Base-by-base conservation (phyloP, 108 stramenopile species). In the Nitzschia sp. region DNA sequence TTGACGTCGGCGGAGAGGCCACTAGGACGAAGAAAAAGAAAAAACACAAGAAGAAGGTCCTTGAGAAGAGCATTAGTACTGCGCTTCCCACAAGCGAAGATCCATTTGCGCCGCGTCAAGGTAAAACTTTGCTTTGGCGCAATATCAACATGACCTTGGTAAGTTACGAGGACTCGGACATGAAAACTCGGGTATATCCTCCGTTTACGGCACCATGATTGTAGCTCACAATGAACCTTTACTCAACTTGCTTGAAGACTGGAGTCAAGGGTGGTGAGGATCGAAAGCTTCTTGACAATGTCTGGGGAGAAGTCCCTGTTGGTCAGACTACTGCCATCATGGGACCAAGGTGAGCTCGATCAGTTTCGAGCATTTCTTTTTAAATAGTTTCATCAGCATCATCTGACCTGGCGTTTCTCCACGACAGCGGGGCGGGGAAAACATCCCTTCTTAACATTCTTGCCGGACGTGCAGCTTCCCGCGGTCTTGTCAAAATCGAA, bases 401-500 rank as follows among this genome's bases (percentile, higher is more conserved):
- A 42, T 42, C 38, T 42, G 6, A 13, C 6, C 38, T 42, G n/a
- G 38, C 38, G 6, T 13, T 42, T 42, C 38, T 42, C 13, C 38
- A n/a, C n/a, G n/a, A 51, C n/a, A 69, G 65, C 33, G 88, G 74
- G 5, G 59, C 83, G 0, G 95, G 95, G 51, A 96, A 96, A 72
- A 88, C 89, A 23, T 82, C 83, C 32, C 72, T 96, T 13, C 68
- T 96, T 3, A 93, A 96, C 68, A 80, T 91, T 11, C 76, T 96
- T 34, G 76, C 91, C 8, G 92, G 91, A 48, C 78, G 95, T 11
- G 74, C 76, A 28, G 54, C 61, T 0, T 69, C 84, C 0, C 46
- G 54, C 4, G 82, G 80, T 18, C 60, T 59, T 1, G 33, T 91
- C 34, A 66, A 46, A 1, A 75, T 91, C 35, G 38, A 71, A 15